A percentile compares a stretch with the other conserved stretches of the same genome.
phyloP scores from a whole-genome alignment of 768 basidiomycete genomes.

The Lentinus tigrinus region DNA sequence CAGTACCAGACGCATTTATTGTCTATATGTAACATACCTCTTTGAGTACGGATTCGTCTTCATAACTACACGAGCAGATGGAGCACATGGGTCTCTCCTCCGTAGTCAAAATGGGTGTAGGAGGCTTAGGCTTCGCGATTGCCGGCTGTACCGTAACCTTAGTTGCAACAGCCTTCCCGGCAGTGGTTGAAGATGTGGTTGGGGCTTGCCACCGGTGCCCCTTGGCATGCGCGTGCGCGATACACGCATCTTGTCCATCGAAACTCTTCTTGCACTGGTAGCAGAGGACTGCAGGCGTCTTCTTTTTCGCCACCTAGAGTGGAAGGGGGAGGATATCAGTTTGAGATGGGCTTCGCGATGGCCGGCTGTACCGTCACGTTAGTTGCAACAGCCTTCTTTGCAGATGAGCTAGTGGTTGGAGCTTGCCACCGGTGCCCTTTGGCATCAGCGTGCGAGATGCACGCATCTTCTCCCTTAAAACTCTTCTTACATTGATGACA shows the following conservation, averaged over 20 bases:
- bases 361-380: no score
- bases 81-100: no score
- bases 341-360: no score
- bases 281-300: background rate
- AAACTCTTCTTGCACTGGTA: constrained; percentile 1
- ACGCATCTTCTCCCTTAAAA: background rate
- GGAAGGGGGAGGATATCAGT: background rate
- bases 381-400: no score
- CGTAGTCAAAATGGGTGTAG: no score
- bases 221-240: background rate
- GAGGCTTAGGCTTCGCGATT: no score
- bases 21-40: no score
- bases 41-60: no score
- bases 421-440: background rate
- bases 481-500: constrained; percentile 2
- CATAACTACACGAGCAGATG: no score
- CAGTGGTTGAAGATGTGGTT: background rate
- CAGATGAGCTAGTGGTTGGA: background rate
- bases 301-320: background rate
- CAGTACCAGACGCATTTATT: no score
- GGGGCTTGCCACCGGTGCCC: background rate
- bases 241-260: background rate
- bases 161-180: no score
- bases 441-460: background rate
- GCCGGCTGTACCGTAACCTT: no score